Percentiles rank a stretch among this genome's conserved stretches.
These are phyloP conservation scores for Suillus cothurnatus DNA, from an alignment of 768 basidiomycete genomes.

Conservation along the genomic window DNA sequence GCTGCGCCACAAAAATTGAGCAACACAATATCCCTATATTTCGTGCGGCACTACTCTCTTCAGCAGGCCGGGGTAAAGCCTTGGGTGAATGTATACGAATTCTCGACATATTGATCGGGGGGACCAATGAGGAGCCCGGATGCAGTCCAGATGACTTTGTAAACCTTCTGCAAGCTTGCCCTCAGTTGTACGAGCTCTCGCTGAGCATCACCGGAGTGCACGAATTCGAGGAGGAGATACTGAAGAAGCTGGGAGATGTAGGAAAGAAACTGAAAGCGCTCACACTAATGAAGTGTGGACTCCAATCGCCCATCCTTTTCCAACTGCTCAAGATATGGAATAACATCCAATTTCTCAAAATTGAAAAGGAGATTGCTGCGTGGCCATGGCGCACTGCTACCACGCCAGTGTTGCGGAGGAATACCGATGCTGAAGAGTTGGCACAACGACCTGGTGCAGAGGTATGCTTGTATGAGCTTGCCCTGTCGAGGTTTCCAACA, in stretches of 20 bases:
- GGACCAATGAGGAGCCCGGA: background rate
- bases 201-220: slow-evolving; percentile 29
- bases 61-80: slow-evolving; percentile 17
- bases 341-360: slow-evolving; percentile 37
- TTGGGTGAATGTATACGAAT: slow-evolving; percentile 23
- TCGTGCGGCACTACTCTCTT: slow-evolving; percentile 17
- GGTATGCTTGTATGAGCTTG: slow-evolving; percentile 43
- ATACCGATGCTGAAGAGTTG: background rate
- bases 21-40: slow-evolving; percentile 14
- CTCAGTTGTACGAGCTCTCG: slow-evolving; percentile 36
- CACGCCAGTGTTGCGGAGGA: slow-evolving; percentile 13
- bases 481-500: slow-evolving; percentile 36
- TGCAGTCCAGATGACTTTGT: slow-evolving; percentile 17
- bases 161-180: slow-evolving; percentile 29
- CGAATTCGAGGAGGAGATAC: slow-evolving; percentile 27
- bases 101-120: slow-evolving; percentile 25
- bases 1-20: slow-evolving; percentile 15
- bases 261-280: slow-evolving; percentile 35
- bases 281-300: slow-evolving; percentile 34
- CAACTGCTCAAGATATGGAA: slow-evolving; percentile 43
- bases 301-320: slow-evolving; percentile 47
- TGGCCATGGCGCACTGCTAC: slow-evolving; percentile 31
- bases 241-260: slow-evolving; percentile 26
- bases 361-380: slow-evolving; percentile 40
- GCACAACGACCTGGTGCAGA: slow-evolving; percentile 13